Evolutionary conservation across 306 rosid genomes (phyloP), one percentile per base, ranked within the genome.

Genomic region (Prunus fruticosa): DNA sequence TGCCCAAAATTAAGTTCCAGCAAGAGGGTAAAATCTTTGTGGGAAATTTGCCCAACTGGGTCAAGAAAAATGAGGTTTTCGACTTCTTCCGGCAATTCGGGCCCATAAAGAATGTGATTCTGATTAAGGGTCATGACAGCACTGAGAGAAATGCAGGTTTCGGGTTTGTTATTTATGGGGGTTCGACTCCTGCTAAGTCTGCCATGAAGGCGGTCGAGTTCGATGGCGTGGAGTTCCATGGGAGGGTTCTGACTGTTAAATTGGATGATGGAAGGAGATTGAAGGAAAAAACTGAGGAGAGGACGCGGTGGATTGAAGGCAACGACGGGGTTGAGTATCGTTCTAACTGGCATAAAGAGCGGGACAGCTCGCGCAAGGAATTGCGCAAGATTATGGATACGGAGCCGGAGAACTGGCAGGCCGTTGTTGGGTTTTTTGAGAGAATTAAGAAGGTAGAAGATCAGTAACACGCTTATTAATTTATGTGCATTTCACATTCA

Each of bases 351-450:
- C 98, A 92, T 22, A 87, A 92, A 66, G 90, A 95, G 80, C 83
- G 98, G 82, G 96, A 95, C 5, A 70, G 81, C 60, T 81, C 92
- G 0, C 76, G 97, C 56, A 89, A 76, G 67, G 85, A 81, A 62
- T 83, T 95, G 52, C 81, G 83, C 76, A 83, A 80, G 87, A 82
- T 95, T 65, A 65, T 90, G 61, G 97, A 95, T 71, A 84, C 98
- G 2, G 92, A 85, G 75, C 98, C 97, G 0, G 97, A 90, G 88
- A 90, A 95, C 76, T 95, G 98, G 98, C 95, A 90, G 84, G 96
- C 93, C 0, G 97, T 92, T 67, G 96, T 95, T 27, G 68, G 63
- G 13, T 79, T 93, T 49, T 95, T 95, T 20, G 89, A 92, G 81
- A 84, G 77, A 73, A 78, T 95, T 72, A 87, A 85, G 78, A 95